phyloP scores from a whole-genome alignment of 768 basidiomycete genomes.

The Russula lepida region DNA sequence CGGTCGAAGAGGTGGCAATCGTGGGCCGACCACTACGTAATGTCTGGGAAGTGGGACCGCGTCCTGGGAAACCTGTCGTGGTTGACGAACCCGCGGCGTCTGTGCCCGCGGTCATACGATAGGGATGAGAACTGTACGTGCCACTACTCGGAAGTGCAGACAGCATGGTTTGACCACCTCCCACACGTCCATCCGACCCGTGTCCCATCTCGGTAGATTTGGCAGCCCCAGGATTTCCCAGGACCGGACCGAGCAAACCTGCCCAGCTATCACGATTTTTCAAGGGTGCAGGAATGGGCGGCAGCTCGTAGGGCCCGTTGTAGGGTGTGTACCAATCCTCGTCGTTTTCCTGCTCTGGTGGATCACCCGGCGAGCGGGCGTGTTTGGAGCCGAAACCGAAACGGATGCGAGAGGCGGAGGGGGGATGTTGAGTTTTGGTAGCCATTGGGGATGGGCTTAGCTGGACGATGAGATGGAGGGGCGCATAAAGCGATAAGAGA shows the following conservation, averaged over 20 bases:
- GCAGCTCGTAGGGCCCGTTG: constrained; percentile 49
- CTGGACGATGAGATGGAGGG: neutral
- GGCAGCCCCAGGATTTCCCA: constrained; percentile 16
- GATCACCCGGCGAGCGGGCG: constrained; percentile 21
- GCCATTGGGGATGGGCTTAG: constrained; percentile 28
- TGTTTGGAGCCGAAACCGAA: constrained; percentile 27
- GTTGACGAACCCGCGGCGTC: neutral
- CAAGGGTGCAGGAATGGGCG: neutral
- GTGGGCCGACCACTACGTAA: constrained; percentile 26
- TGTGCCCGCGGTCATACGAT: constrained; percentile 1
- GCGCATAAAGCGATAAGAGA: constrained; percentile 7
- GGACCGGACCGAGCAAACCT: constrained; percentile 25
- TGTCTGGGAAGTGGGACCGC: constrained; percentile 23
- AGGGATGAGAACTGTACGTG: constrained; percentile 13
- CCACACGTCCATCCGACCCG: neutral
- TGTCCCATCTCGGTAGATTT: constrained; percentile 3
- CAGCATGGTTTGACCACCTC: constrained; percentile 20
- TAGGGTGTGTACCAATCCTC: constrained; percentile 60
- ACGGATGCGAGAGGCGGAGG: constrained; percentile 32
- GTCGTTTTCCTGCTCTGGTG: constrained; percentile 24
- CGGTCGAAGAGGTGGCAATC: constrained; percentile 28
- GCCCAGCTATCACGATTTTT: constrained; percentile 30
- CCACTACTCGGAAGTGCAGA: constrained; percentile 20
- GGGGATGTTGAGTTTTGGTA: constrained; percentile 26
- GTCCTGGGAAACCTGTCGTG: neutral